These are phyloP conservation scores for Amesomyces nigricolor DNA, from an alignment of 2,329 filamentous ascomycete species.

Conservation along the genomic window DNA sequence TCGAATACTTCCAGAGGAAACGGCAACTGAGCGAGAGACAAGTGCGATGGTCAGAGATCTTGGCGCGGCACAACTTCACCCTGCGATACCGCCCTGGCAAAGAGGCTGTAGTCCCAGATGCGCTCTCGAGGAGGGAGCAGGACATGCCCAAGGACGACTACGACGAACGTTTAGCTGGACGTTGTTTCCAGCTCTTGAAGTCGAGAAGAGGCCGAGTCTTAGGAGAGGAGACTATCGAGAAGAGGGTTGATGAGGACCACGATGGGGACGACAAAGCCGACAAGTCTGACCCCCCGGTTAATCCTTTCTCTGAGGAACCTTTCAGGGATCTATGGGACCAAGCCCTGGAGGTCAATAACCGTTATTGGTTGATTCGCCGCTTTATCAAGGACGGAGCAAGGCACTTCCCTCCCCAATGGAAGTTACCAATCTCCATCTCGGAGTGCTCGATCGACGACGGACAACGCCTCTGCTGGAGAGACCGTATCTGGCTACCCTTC, in stretches of 20 bases:
- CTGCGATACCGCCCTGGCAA: too few species aligned
- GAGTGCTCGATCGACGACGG: conserved; percentile 9
- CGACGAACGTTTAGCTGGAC: too few species aligned
- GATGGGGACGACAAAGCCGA: background rate
- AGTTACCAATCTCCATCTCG: conserved; percentile 2
- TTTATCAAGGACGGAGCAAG: background rate
- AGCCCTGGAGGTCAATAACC: conserved; percentile 7
- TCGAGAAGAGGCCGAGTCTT: too few species aligned
- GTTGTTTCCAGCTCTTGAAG: too few species aligned
- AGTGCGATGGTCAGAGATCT: too few species aligned
- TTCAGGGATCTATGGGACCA: conserved; percentile 1
- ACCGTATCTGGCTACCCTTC: background rate
- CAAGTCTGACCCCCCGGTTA: conserved; percentile 3
- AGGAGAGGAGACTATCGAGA: too few species aligned
- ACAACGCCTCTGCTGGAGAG: background rate
- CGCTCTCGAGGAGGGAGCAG: too few species aligned
- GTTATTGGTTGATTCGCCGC: background rate
- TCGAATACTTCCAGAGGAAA: too few species aligned
- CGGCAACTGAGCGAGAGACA: too few species aligned
- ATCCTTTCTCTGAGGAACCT: background rate
- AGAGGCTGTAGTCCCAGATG: too few species aligned
- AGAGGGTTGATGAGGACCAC: background rate
- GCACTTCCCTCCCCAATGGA: background rate
- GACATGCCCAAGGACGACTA: too few species aligned
- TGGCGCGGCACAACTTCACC: too few species aligned